phyloP scores from a whole-genome alignment of 352 stramenopile species.

The Pythium vanterpoolii region DNA sequence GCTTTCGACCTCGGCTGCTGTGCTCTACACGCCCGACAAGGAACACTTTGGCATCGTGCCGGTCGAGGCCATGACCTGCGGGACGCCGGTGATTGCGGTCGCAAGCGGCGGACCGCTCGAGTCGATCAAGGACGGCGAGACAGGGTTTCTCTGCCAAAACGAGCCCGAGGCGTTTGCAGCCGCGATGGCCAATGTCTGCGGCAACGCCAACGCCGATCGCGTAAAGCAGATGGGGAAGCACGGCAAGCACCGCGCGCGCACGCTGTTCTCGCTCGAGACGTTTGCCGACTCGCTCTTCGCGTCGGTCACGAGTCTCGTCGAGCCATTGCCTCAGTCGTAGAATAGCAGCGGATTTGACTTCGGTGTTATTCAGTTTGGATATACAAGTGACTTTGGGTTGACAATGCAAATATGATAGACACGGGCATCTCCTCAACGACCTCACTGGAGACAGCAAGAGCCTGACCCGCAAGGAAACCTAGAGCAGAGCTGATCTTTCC shows the following conservation, averaged over 20 bases:
- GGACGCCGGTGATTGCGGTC: constrained; percentile 93
- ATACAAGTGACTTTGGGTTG: background rate
- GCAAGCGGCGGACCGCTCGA: constrained; percentile 95
- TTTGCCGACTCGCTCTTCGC: constrained; percentile 63
- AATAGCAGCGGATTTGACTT: background rate
- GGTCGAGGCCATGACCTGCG: constrained; percentile 96
- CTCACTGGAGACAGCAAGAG: constrained; percentile 21
- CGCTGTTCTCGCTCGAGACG: constrained; percentile 70
- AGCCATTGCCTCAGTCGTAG: background rate
- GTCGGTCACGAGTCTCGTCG: constrained; percentile 36
- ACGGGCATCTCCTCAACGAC: background rate
- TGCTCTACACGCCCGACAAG: constrained; percentile 96
- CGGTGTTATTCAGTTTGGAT: background rate
- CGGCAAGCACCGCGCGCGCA: constrained; percentile 47
- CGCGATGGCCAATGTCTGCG: constrained; percentile 62
- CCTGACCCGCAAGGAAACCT: background rate
- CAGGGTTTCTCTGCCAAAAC: constrained; percentile 77
- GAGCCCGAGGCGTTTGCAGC: constrained; percentile 53
- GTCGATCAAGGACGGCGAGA: constrained; percentile 90
- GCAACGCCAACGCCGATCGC: constrained; percentile 20
- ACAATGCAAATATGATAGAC: background rate
- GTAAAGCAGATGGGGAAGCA: constrained; percentile 46
- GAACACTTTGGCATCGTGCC: constrained; percentile 99
- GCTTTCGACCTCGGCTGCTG: constrained; percentile 76
- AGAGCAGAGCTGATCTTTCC: constrained; percentile 14